These are phyloP conservation scores for Cyberlindnera maclurae DNA, from an alignment of 805 yeast species.

Conservation along the genomic window DNA sequence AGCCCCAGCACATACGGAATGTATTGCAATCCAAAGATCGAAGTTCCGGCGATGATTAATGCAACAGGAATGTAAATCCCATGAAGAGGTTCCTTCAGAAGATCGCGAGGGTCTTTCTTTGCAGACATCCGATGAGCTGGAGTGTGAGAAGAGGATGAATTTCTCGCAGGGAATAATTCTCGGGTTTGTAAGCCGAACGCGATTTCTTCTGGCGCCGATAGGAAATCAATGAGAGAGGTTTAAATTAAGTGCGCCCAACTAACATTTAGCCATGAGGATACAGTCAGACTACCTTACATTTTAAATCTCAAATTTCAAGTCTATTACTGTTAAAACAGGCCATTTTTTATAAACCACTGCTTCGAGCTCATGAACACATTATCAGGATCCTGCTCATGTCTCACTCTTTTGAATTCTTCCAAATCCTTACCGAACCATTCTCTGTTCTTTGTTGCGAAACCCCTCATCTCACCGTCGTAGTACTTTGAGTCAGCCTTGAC, in stretches of 20 bases:
- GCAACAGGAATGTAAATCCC: conserved; percentile 67
- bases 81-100: conserved; percentile 65
- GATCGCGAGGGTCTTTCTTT: conserved; percentile 37
- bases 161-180: no score
- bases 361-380: conserved; percentile 73
- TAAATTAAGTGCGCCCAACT: no score
- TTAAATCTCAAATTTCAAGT: no score
- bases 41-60: conserved; percentile 53
- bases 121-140: no score
- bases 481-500: conserved; percentile 29
- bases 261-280: no score
- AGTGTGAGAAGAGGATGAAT: no score
- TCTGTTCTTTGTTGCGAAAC: conserved; percentile 59
- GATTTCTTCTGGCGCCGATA: no score
- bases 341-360: conserved; percentile 80
- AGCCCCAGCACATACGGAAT: conserved; percentile 37
- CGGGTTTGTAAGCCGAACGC: no score
- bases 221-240: no score
- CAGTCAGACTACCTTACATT: no score
- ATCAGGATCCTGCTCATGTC: conserved; percentile 69
- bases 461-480: conserved; percentile 68
- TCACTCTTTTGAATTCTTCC: conserved; percentile 48
- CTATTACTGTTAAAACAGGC: conserved; percentile 31
- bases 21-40: conserved; percentile 32
- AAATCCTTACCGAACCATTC: conserved; percentile 80